Evolutionary conservation across 1,284 basidiomycete genomes (phyloP), one percentile per base, ranked within the genome.

Genomic region (Apiotrichum siamense): DNA sequence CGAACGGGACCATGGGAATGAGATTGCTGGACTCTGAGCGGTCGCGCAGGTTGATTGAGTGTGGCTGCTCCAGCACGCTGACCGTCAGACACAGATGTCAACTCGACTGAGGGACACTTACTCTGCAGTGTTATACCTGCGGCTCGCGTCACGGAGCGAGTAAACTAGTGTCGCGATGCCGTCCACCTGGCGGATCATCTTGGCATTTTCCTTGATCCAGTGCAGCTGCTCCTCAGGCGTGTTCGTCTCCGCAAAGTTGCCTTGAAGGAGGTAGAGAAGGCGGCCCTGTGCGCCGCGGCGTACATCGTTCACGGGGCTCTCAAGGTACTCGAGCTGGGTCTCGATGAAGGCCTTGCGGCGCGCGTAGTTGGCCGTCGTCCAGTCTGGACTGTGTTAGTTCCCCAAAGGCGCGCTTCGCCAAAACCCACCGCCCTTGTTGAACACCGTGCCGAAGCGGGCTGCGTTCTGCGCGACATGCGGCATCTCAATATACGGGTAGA

Each of bases 401-500:
- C 7, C 6, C 18, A 13, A 3, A 1, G 1, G 3, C 4, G 33
- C 25, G 44, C n/a, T n/a, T n/a, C n/a, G n/a, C n/a, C n/a, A n/a
- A 44, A 74, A 79, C 29, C 9, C 29, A 31, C 60, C 63, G 85
- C 88, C 85, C 72, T 82, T 82, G 32, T 79, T 73, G 67, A 88
- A 91, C 37, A 84, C 87, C 38, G 86, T 85, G 64, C 86, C 82
- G 86, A 91, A 97, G 39, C 86, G 85, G 63, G 83, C 85, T 55
- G 88, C 76, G 69, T 92, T 92, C 77, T 93, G 88, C 3, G 83
- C 82, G 15, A 93, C 84, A 69, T 92, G 87, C 1, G 86, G 83
- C 78, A 92, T 90, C 76, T 98, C 94, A 52, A 94, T 85, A 75
- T 97, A 98, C 24, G 91, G 91, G 75, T 96, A 98, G 76, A 98